Evolutionary conservation across 768 basidiomycete species (phyloP).

Genomic region (Galerina marginata): DNA sequence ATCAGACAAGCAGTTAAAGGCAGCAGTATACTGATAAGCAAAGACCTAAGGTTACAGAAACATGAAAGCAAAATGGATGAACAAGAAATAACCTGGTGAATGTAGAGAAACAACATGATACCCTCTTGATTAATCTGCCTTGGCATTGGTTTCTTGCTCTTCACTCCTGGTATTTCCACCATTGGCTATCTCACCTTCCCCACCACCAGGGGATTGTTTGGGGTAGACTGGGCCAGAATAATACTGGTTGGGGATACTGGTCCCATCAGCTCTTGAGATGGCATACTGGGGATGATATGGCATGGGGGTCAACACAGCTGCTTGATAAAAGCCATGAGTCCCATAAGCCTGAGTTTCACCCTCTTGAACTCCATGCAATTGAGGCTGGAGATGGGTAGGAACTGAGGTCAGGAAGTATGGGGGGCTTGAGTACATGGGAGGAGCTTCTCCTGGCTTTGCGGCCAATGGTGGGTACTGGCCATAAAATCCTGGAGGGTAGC

Average conservation of each 20-base stretch:
- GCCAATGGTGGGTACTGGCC: slow-evolving; percentile 56
- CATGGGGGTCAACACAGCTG: slow-evolving; percentile 24
- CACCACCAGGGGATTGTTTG: slow-evolving; percentile 24
- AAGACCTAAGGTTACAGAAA: not conserved
- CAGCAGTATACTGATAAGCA: slow-evolving; percentile 10
- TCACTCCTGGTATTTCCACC: slow-evolving; percentile 25
- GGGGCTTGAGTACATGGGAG: slow-evolving; percentile 53
- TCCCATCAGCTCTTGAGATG: slow-evolving; percentile 35
- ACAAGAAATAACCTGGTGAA: slow-evolving; percentile 9
- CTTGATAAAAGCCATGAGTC: slow-evolving; percentile 29
- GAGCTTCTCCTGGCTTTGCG: slow-evolving; percentile 57
- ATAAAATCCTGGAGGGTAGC: slow-evolving; percentile 60
- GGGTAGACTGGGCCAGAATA: slow-evolving; percentile 24
- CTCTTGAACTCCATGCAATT: slow-evolving; percentile 42
- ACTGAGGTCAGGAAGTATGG: slow-evolving; percentile 52
- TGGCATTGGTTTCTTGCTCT: slow-evolving; percentile 28
- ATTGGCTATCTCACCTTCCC: slow-evolving; percentile 23
- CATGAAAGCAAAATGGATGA: not conserved
- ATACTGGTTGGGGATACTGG: slow-evolving; percentile 31
- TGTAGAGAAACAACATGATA: not conserved
- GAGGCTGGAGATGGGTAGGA: slow-evolving; percentile 44
- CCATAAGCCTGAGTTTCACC: slow-evolving; percentile 41
- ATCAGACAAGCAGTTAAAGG: slow-evolving; percentile 15
- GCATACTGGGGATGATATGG: slow-evolving; percentile 34
- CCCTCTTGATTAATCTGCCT: slow-evolving; percentile 21